A percentile compares a stretch with the other conserved stretches of the same genome.
phyloP scores from a whole-genome alignment of 768 basidiomycete genomes.

The Boletus rubroflammeus region DNA sequence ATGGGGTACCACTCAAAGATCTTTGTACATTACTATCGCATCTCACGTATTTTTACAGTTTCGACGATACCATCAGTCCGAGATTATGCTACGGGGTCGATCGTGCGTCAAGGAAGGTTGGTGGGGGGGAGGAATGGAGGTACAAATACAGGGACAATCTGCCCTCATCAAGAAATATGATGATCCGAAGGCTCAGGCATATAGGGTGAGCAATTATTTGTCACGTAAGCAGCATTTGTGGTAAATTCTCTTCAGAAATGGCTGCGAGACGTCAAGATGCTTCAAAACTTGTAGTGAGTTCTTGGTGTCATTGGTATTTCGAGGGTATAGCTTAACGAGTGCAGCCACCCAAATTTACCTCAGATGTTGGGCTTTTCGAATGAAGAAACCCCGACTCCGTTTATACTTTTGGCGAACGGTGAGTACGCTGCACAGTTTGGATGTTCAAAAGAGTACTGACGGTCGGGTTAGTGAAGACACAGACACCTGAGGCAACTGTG shows the following conservation, averaged over 20 bases:
- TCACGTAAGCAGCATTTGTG: background rate
- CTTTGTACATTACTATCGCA: background rate
- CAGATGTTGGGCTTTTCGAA: slow-evolving; percentile 51
- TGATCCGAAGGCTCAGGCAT: slow-evolving; percentile 29
- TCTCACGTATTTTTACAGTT: slow-evolving; percentile 35
- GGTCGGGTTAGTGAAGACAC: slow-evolving; percentile 37
- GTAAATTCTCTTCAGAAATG: slow-evolving; percentile 35
- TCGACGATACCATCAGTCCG: slow-evolving; percentile 48
- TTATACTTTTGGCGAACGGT: slow-evolving; percentile 52
- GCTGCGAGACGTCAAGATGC: slow-evolving; percentile 46
- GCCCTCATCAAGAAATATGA: slow-evolving; percentile 46
- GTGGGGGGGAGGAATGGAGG: slow-evolving; percentile 45
- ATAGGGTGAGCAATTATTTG: slow-evolving; percentile 26
- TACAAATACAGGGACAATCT: slow-evolving; percentile 38
- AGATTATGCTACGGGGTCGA: slow-evolving; percentile 37
- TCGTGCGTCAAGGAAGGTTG: slow-evolving; percentile 41
- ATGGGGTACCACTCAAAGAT: slow-evolving; percentile 28
- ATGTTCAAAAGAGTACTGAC: background rate
- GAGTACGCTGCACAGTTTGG: background rate
- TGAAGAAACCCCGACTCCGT: slow-evolving; percentile 43
- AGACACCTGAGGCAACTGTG: slow-evolving; percentile 39
- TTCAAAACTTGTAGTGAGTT: slow-evolving; percentile 49
- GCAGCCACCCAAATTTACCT: slow-evolving; percentile 50
- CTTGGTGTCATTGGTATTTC: background rate
- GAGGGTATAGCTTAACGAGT: background rate